Conservation (phyloP, 345 rosid species). For the Schrenkiella parvula region DNA sequence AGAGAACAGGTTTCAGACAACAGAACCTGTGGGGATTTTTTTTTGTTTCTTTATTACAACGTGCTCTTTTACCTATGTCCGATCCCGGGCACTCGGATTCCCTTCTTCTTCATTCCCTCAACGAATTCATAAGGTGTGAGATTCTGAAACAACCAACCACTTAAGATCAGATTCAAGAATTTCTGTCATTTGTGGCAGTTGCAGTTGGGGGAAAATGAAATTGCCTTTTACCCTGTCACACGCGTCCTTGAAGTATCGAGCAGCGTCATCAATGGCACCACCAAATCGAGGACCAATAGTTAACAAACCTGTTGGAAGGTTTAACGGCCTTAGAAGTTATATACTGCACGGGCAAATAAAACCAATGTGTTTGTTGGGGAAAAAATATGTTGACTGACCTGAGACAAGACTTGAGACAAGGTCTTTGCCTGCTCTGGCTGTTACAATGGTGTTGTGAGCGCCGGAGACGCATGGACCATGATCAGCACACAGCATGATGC, state of each 20-base stretch:
- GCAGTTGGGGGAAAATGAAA: neutral
- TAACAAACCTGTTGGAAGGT: conserved; percentile 60
- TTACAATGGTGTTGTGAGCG: conserved; percentile 93
- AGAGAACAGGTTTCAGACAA: neutral
- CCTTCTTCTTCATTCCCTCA: conserved; percentile 96
- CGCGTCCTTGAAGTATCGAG: conserved; percentile 96
- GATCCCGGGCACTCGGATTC: conserved; percentile 95
- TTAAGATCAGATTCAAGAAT: conserved; percentile 13
- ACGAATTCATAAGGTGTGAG: conserved; percentile 94
- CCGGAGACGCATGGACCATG: conserved; percentile 99
- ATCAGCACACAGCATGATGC: conserved; percentile 98
- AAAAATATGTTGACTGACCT: conserved; percentile 36
- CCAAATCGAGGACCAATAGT: conserved; percentile 99
- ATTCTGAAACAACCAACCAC: conserved; percentile 44
- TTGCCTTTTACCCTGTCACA: conserved; percentile 61
- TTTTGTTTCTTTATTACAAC: neutral
- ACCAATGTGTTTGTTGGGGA: neutral
- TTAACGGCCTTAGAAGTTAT: neutral
- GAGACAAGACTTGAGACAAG: conserved; percentile 97
- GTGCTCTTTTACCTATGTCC: conserved; percentile 71
- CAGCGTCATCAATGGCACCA: conserved; percentile 98
- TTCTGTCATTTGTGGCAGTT: neutral
- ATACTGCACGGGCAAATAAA: neutral
- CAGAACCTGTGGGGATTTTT: neutral
- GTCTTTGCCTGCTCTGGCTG: conserved; percentile 99